Evolutionary conservation across 371 early-diverging fungal genomes (phyloP).

Genomic region (Mucor lusitanicus): DNA sequence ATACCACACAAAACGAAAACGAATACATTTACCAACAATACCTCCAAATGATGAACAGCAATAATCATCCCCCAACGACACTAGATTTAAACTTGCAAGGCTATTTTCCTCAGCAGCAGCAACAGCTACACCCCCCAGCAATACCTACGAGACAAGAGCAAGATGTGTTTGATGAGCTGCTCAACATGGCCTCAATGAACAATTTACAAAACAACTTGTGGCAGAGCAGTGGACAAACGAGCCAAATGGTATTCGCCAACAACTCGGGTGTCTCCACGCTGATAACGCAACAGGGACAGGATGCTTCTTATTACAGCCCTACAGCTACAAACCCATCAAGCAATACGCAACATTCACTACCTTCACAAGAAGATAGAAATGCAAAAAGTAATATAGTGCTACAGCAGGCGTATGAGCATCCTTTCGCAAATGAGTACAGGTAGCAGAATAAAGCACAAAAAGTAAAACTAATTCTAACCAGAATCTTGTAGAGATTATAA

Average conservation of each 20-base stretch:
- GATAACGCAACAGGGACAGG: background rate
- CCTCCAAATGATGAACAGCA: background rate
- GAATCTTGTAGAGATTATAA: conserved; percentile 13
- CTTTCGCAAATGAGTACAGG: background rate
- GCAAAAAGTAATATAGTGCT: background rate
- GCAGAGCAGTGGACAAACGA: background rate
- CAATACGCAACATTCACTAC: background rate
- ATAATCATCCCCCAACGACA: background rate
- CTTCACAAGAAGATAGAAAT: background rate
- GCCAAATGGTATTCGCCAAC: background rate
- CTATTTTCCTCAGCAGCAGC: background rate
- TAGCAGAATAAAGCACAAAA: background rate
- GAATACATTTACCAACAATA: background rate
- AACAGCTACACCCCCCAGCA: background rate
- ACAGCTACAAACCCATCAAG: background rate
- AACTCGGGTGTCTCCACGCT: background rate
- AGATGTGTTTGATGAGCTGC: conserved; percentile 25
- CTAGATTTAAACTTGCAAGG: background rate
- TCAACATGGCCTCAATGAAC: conserved; percentile 15
- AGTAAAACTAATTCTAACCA: background rate
- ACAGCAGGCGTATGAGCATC: background rate
- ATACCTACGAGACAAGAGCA: conserved; percentile 6
- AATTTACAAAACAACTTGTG: background rate
- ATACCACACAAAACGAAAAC: background rate
- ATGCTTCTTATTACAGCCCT: background rate